Base-by-base conservation (phyloP, 2,329 filamentous ascomycete genomes). In the Exophiala oligosperma region DNA sequence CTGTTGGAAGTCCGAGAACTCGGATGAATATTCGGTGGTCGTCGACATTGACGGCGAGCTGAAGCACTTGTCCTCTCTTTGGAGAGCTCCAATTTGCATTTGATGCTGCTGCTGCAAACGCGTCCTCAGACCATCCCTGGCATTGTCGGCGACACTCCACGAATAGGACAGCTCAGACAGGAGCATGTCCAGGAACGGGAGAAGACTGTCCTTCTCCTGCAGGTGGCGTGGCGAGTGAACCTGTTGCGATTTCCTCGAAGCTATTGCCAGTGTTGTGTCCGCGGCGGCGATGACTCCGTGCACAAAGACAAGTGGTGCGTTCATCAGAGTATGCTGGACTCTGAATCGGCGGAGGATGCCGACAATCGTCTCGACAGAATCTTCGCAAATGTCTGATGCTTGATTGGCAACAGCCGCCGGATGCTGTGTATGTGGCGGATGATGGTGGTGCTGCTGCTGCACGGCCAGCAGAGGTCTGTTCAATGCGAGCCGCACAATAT, bases 261-360 rank as follows among this genome's bases (percentile, higher is more conserved):
- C 21, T n/a, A 57, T 52, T 37, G 23, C 21, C 17, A 57, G 28
- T 12, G 48, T 40, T 23, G 32, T 49, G 21, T 57, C 54, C 1
- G 23, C 35, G 12, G 54, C 54, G 8, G 40, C 17, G 8, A 57
- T 35, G 5, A 40, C 40, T 11, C 54, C 54, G 28, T 57, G 49
- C 8, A 52, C 54, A 24, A 57, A 57, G 4, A 23, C 32, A 6
- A 57, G 24, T 14, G 54, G 49, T 9, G 54, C 54, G 38, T 52
- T 57, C 17, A 40, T 47, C 28, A 57, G 29, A 6, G 54, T 40
- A 40, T 57, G 40, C 32, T 52, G 49, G 29, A 26, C 40, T 11
- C 40, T 32, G 32, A 47, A 57, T 5, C 54, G 54, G 17, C 54
- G 48, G 17, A 57, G 2, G n/a, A 57, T 57, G 11, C 41, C 41